Evolutionary conservation across 192 early-diverging fungal genomes (phyloP).

Genomic region (Irineochytrium annulatum): DNA sequence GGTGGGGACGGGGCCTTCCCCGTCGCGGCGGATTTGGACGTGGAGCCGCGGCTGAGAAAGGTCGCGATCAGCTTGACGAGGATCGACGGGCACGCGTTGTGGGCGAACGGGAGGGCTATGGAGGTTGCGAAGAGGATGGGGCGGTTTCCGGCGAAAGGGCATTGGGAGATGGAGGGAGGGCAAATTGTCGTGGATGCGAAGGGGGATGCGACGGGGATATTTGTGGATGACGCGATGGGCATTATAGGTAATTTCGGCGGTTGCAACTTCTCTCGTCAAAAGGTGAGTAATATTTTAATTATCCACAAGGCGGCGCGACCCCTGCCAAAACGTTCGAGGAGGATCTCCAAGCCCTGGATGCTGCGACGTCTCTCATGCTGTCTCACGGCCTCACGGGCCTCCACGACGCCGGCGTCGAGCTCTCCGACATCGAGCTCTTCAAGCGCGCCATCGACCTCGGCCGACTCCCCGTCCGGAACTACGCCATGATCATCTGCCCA

Average conservation of each 20-base stretch:
- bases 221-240: slow-evolving; percentile 53
- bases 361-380: slow-evolving; percentile 33
- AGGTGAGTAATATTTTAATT: background rate
- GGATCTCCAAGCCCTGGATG: slow-evolving; percentile 19
- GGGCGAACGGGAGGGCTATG: slow-evolving; percentile 40
- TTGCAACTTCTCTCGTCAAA: no score
- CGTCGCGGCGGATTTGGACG: slow-evolving; percentile 43
- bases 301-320: background rate
- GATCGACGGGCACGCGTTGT: slow-evolving; percentile 46
- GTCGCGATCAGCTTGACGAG: slow-evolving; percentile 43
- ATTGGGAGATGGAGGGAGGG: slow-evolving; percentile 22
- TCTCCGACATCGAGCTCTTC: slow-evolving; percentile 28
- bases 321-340: slow-evolving; percentile 17
- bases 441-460: slow-evolving; percentile 29
- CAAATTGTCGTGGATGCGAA: slow-evolving; percentile 25
- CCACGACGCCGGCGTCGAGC: slow-evolving; percentile 49
- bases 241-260: slow-evolving; percentile 18
- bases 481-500: slow-evolving; percentile 27
- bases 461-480: slow-evolving; percentile 24
- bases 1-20: slow-evolving; percentile 30
- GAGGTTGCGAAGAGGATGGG: slow-evolving; percentile 1
- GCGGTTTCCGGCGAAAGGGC: slow-evolving; percentile 4
- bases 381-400: slow-evolving; percentile 46
- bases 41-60: slow-evolving; percentile 20
- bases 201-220: slow-evolving; percentile 41